phyloP scores from a whole-genome alignment of 331 rosid genomes.

The Spiraea crenata region DNA sequence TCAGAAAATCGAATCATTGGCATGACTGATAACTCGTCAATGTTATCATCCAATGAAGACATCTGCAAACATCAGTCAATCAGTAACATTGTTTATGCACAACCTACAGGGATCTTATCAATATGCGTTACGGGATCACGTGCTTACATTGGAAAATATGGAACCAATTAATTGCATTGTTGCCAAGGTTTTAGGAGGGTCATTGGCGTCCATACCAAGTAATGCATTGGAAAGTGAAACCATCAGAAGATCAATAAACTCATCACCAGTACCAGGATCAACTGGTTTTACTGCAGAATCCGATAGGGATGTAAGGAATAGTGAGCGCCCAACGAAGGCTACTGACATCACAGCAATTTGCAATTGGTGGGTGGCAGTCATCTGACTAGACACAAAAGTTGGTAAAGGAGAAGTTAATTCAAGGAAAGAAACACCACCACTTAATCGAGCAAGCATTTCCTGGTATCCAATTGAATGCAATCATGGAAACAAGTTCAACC shows the following conservation, averaged over 20 bases:
- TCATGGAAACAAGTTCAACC: not conserved
- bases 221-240: conserved; percentile 92
- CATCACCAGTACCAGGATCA: conserved; percentile 59
- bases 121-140: conserved; percentile 4
- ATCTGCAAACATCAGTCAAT: conserved; percentile 54
- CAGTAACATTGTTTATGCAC: conserved; percentile 18
- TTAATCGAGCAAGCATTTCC: conserved; percentile 21
- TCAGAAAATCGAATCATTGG: conserved; percentile 90
- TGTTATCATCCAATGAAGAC: conserved; percentile 77
- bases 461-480: conserved; percentile 11
- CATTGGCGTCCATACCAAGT: conserved; percentile 99
- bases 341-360: conserved; percentile 96
- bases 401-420: conserved; percentile 39
- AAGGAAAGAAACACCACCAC: conserved; percentile 11
- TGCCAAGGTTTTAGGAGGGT: conserved; percentile 99
- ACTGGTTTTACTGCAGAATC: conserved; percentile 44
- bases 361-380: conserved; percentile 99
- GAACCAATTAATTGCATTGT: conserved; percentile 98
- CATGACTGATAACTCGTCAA: conserved; percentile 67
- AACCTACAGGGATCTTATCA: not conserved
- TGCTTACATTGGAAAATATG: conserved; percentile 88
- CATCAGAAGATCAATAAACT: conserved; percentile 73
- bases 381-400: conserved; percentile 65
- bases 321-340: conserved; percentile 96
- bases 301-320: conserved; percentile 71